phyloP scores from a whole-genome alignment of 345 rosid species.

The Salix suchowensis region DNA sequence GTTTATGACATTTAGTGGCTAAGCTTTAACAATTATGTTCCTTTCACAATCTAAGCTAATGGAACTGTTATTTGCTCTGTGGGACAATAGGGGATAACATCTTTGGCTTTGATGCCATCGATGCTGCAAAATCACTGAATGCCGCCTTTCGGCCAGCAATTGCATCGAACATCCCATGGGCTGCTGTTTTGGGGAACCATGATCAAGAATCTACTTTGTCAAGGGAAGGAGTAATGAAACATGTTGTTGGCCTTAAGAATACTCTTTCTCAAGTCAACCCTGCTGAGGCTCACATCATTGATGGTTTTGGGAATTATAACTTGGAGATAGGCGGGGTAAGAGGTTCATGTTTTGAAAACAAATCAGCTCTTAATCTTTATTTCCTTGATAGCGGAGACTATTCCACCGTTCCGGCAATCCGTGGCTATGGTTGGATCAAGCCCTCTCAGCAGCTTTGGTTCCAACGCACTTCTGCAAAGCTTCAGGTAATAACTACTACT shows the following conservation, averaged over 20 bases:
- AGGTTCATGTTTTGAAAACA: constrained; percentile 63
- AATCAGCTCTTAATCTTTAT: constrained; percentile 78
- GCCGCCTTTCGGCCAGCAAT: constrained; percentile 79
- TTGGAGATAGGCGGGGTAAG: constrained; percentile 64
- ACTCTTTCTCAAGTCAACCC: constrained; percentile 74
- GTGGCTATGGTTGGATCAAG: constrained; percentile 85
- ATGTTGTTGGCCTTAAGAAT: constrained; percentile 56
- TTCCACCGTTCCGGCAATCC: constrained; percentile 48
- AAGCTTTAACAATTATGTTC: neutral
- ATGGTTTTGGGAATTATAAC: constrained; percentile 93
- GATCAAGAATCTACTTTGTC: constrained; percentile 79
- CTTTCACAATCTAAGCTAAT: neutral
- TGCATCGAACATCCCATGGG: constrained; percentile 78
- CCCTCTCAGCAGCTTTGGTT: constrained; percentile 86
- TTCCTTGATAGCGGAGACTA: constrained; percentile 83
- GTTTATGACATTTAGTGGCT: neutral
- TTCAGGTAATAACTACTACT: constrained; percentile 38
- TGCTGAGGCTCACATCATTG: constrained; percentile 40
- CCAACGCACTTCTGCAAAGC: constrained; percentile 65
- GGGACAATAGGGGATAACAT: constrained; percentile 71
- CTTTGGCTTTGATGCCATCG: constrained; percentile 50
- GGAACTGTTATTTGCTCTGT: neutral
- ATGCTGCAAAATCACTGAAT: constrained; percentile 59
- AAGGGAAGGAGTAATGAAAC: constrained; percentile 78
- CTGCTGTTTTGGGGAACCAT: constrained; percentile 81